Base-by-base conservation (phyloP, 345 rosid species). In the Aquilaria malaccensis region DNA sequence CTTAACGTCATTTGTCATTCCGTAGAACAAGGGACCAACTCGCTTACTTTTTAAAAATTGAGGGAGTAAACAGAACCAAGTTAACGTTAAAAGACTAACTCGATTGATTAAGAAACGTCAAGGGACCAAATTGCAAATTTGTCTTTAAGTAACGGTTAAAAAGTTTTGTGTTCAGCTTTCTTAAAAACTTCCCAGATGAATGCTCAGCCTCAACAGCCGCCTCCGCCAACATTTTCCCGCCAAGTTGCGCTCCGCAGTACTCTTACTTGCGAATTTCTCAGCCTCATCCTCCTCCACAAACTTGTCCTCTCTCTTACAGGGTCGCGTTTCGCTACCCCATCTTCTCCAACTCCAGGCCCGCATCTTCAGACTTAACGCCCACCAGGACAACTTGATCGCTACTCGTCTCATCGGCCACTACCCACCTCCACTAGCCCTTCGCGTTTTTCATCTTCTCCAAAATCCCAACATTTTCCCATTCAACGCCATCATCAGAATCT, bases 401-500 rank as follows among this genome's bases (percentile, higher is more conserved):
- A 70, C 81, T 50, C 79, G 79, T 56, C 74, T 78, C 56, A 74
- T 78, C 54, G 74, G 74, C 53, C 82, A 69, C 1, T 75, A 72
- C 68, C 73, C 82, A 33, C 22, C 77, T 31, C 37, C 0, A 10
- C 0, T 54, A 1, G 67, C 79, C 47, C 69, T 72, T 69, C 48
- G 31, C n/a, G 67, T 75, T 11, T 78, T 78, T 53, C 13, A 46
- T 31, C 79, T 61, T 2, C 67, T 78, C 2, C 54, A 47, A 31
- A 41, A 13, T 11, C 82, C 83, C 64, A 79, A 73, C 53, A 65
- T 79, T 58, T 79, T 75, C 70, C 83, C 83, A 1, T 79, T 64
- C 72, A 79, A 79, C 55, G 77, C 83, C 71, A 75, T 79, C 43
- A 67, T 79, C 58, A 76, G 80, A 70, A 72, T 72, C 62, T 63